phyloP scores from a whole-genome alignment of 1,284 basidiomycete genomes.

The Leccinum laetum region DNA sequence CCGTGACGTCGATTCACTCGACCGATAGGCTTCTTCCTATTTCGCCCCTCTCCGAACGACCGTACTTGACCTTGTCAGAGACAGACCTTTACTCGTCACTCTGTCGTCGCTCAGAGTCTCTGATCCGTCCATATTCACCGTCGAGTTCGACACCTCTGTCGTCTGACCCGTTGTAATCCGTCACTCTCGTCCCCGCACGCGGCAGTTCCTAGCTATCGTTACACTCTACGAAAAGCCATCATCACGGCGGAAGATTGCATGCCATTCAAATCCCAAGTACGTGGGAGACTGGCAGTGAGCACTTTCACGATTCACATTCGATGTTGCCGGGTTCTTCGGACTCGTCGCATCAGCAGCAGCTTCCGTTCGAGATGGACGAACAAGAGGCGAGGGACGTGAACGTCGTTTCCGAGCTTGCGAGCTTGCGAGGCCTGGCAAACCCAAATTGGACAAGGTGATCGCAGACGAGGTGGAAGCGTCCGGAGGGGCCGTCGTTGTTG shows the following conservation, averaged over 20 bases:
- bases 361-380: conserved; percentile 57
- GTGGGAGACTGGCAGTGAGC: not conserved
- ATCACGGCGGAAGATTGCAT: conserved; percentile 26
- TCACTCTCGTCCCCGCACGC: conserved; percentile 1
- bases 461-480: conserved; percentile 63
- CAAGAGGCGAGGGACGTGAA: conserved; percentile 70
- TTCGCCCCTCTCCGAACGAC: conserved; percentile 21
- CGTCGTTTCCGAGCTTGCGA: conserved; percentile 67
- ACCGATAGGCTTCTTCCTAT: conserved; percentile 20
- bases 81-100: conserved; percentile 13
- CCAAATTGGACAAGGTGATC: conserved; percentile 68
- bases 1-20: conserved; percentile 16
- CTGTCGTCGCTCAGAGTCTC: conserved; percentile 12
- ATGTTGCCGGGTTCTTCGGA: not conserved
- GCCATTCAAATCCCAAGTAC: conserved; percentile 4
- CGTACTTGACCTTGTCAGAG: conserved; percentile 16
- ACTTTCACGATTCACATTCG: not conserved
- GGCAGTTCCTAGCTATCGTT: not conserved
- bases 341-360: not conserved
- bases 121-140: conserved; percentile 4
- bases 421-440: conserved; percentile 72
- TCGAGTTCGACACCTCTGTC: not conserved
- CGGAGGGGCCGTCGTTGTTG: conserved; percentile 62
- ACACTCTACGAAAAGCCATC: conserved; percentile 3
- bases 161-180: conserved; percentile 4